A percentile compares a stretch with the other conserved stretches of the same genome.
These are phyloP conservation scores for Didymella arachidicola DNA, from an alignment of 2,329 filamentous ascomycete genomes.

Conservation along the genomic window DNA sequence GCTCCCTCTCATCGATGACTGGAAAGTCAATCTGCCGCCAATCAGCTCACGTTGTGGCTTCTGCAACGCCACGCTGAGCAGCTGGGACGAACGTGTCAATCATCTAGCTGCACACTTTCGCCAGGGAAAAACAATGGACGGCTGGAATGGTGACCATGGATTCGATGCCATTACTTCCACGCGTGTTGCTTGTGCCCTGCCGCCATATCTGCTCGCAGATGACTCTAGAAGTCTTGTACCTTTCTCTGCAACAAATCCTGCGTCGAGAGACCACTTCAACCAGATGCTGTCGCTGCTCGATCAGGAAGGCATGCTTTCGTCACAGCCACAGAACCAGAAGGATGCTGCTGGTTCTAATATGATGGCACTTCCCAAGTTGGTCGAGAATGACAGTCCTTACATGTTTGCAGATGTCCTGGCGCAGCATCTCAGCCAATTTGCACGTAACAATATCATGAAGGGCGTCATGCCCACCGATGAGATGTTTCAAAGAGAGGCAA, in stretches of 20 bases:
- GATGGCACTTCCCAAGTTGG: slow-evolving; percentile 25
- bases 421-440: slow-evolving; percentile 52
- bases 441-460: slow-evolving; percentile 46
- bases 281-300: slow-evolving; percentile 28
- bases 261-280: slow-evolving; percentile 30
- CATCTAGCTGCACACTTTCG: slow-evolving; percentile 41
- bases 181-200: slow-evolving; percentile 55
- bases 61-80: slow-evolving; percentile 28
- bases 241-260: slow-evolving; percentile 51
- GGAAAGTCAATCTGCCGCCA: slow-evolving; percentile 34
- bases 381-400: slow-evolving; percentile 29
- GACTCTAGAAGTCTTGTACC: slow-evolving; percentile 52
- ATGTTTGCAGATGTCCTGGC: slow-evolving; percentile 56
- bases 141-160: slow-evolving; percentile 40
- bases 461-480: slow-evolving; percentile 56
- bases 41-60: slow-evolving; percentile 38
- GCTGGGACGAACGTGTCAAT: slow-evolving; percentile 35
- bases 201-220: slow-evolving; percentile 56
- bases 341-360: not conserved
- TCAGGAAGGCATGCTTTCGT: slow-evolving; percentile 5
- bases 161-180: slow-evolving; percentile 49
- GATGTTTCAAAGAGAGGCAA: slow-evolving; percentile 57
- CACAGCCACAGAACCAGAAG: not conserved
- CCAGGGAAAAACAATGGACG: slow-evolving; percentile 33
- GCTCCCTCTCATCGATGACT: slow-evolving; percentile 45